phyloP scores from a whole-genome alignment of 768 basidiomycete species.

The Galerina sulciceps region DNA sequence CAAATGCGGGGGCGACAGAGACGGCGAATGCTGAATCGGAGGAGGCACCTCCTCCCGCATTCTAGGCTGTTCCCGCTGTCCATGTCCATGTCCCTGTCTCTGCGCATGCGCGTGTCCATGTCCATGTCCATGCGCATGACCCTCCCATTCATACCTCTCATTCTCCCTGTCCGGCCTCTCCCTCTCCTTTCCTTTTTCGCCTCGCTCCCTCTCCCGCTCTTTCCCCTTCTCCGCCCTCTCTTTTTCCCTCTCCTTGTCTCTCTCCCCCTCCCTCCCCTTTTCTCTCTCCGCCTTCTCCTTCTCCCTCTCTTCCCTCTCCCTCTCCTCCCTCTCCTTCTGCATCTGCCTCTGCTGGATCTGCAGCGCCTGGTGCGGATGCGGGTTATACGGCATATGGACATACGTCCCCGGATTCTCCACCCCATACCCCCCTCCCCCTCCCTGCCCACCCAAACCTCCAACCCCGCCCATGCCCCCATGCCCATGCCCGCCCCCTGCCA shows the following conservation, averaged over 20 bases:
- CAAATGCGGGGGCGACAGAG: neutral
- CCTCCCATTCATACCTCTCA: neutral
- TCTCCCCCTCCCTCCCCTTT: neutral
- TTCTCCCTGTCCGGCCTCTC: neutral
- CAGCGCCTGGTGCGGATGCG: conserved; percentile 10
- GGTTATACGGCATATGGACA: conserved; percentile 5
- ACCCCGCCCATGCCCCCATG: neutral
- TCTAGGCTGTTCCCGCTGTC: no score
- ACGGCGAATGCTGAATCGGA: neutral
- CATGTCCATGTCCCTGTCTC: neutral
- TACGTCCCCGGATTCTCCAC: neutral
- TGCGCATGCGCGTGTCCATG: no score
- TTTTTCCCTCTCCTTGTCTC: neutral
- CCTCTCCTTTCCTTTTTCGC: no score
- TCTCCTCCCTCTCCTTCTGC: conserved; percentile 4
- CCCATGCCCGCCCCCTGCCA: no score
- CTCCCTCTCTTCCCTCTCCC: neutral
- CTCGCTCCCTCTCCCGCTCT: neutral
- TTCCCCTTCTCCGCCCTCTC: neutral
- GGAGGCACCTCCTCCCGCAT: neutral
- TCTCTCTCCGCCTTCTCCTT: neutral
- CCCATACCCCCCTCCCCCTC: neutral
- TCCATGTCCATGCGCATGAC: neutral
- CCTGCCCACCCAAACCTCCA: no score
- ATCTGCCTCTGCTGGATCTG: neutral